Evolutionary conservation across 176 grass and related monocot genomes (phyloP), one percentile per base, ranked within the genome.

Genomic region (Lolium multiflorum): DNA sequence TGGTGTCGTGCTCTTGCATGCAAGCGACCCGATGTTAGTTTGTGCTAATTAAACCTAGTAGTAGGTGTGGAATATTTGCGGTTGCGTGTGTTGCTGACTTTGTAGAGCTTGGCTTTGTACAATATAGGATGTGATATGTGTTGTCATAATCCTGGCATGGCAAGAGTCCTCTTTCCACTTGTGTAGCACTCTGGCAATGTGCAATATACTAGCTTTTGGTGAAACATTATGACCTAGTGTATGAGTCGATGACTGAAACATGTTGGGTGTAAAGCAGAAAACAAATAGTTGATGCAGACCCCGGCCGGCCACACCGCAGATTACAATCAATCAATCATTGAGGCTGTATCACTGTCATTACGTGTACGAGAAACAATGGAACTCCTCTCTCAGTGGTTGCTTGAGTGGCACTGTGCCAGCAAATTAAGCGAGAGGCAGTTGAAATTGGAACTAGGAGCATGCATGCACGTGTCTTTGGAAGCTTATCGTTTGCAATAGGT

Each of bases 21-120:
- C 25, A 74, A 63, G 21, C 11, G 58, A 41, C 11, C 54, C 38
- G 28, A 4, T 49, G 58, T 8, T 66, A 66, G 13, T 65, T 7
- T 48, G 41, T 51, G 52, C 38, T 63, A 26, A 11, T 48, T 66
- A 37, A 74, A 63, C 24, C 49, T 14, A 5, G 47, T 28, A 59
- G 25, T 57, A 44, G n/a, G 38, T 69, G 51, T 76, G 26, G 59
- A 81, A 61, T 78, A 47, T 22, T 14, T 24, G 38, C 2, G 39
- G 37, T 43, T 71, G 79, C 78, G 17, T 86, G 77, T 81, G 59
- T 91, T 21, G 14, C 69, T 91, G 81, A 81, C 77, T 83, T 74
- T 81, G 69, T 7, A 63, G 13, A 35, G 11, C 49, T 75, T 87
- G 79, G 51, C 73, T 17, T 77, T 79, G 81, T 72, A 83, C 64